These are phyloP conservation scores for Fusarium mangiferae DNA, from an alignment of 2,329 filamentous ascomycete species.

Conservation along the genomic window DNA sequence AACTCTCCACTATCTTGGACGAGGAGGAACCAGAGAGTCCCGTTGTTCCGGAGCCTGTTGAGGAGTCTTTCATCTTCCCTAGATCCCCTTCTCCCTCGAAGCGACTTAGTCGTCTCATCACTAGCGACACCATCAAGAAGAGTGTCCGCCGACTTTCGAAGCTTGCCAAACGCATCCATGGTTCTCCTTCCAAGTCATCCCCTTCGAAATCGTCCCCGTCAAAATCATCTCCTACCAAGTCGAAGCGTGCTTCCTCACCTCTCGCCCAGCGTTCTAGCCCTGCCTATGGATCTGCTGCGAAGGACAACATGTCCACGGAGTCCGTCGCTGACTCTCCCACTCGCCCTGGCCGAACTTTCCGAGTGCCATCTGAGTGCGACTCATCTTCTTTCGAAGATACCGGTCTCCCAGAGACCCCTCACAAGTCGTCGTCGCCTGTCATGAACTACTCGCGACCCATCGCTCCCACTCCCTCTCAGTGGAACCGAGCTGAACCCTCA, in stretches of 20 bases:
- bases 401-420: conserved; percentile 12
- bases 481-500: conserved; percentile 37
- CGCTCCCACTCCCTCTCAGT: conserved; percentile 47
- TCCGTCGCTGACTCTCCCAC: conserved; percentile 14
- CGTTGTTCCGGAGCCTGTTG: conserved; percentile 37
- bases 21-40: conserved; percentile 44
- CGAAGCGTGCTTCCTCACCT: conserved; percentile 42
- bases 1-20: conserved; percentile 45
- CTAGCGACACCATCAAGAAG: conserved; percentile 41
- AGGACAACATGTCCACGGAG: conserved; percentile 1
- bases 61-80: conserved; percentile 34
- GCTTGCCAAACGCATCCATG: background rate
- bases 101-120: conserved; percentile 41
- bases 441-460: conserved; percentile 37
- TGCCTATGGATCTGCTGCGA: conserved; percentile 1
- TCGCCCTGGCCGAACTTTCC: conserved; percentile 32
- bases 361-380: conserved; percentile 30
- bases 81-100: conserved; percentile 48
- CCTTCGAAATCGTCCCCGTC: conserved; percentile 23
- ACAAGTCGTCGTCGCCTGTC: conserved; percentile 29
- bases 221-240: conserved; percentile 35
- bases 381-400: conserved; percentile 27
- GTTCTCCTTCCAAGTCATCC: background rate
- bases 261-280: conserved; percentile 33
- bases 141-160: conserved; percentile 39